phyloP scores from a whole-genome alignment of 2,329 filamentous ascomycete species.

The Pseudopyricularia javanii region DNA sequence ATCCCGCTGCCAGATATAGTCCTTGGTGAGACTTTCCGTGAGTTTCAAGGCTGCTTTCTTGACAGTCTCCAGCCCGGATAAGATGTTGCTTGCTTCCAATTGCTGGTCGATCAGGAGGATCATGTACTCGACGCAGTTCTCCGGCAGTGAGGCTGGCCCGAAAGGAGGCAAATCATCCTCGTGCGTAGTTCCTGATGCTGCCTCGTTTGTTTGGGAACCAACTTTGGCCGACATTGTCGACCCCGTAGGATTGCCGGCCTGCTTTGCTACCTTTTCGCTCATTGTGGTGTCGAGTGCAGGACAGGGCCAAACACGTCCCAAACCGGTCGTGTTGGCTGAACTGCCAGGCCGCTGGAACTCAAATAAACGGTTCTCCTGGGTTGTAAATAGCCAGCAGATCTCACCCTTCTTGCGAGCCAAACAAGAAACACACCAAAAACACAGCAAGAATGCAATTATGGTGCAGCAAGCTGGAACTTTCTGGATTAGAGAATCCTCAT shows the following conservation, averaged over 20 bases:
- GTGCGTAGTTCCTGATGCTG: background rate
- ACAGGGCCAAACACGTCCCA: background rate
- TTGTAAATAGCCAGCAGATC: no score
- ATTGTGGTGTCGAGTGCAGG: background rate
- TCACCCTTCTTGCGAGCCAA: no score
- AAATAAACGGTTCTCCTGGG: no score
- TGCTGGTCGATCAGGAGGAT: constrained; percentile 57
- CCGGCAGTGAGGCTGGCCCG: constrained; percentile 37
- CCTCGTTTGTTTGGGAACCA: background rate
- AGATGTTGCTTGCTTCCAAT: constrained; percentile 41
- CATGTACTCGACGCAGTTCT: constrained; percentile 79
- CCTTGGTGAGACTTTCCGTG: constrained; percentile 52
- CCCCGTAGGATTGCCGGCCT: background rate
- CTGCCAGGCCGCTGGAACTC: no score
- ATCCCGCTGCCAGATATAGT: constrained; percentile 94
- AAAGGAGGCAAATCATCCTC: background rate
- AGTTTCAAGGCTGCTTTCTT: constrained; percentile 56
- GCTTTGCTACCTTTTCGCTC: background rate
- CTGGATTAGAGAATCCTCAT: no score
- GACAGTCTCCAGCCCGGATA: constrained; percentile 56
- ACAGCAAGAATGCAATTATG: no score
- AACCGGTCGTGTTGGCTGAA: no score
- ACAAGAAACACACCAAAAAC: no score
- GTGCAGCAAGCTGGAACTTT: no score
- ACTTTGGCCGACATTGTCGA: background rate